A percentile compares a stretch with the other conserved stretches of the same genome.
phyloP scores from a whole-genome alignment of 2,329 filamentous ascomycete genomes.

The Knufia fluminis region DNA sequence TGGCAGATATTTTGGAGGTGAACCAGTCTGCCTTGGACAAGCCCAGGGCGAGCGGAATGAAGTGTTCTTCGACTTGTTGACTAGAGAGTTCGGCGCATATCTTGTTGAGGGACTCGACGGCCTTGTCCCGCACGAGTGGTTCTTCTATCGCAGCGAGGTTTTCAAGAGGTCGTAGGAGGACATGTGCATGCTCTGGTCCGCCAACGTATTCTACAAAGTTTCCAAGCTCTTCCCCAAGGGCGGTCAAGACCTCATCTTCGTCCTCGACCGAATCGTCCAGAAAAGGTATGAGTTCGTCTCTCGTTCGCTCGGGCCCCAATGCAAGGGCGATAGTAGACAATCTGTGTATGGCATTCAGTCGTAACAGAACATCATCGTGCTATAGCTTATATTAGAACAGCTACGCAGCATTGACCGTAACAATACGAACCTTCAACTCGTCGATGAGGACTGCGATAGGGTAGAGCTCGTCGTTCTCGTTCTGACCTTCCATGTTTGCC shows the following conservation, averaged over 20 bases:
- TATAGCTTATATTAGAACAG: constrained; percentile 35
- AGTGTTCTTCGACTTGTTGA: constrained; percentile 91
- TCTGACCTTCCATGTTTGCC: constrained; percentile 72
- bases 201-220: constrained; percentile 97
- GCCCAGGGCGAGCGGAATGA: constrained; percentile 89
- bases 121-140: constrained; percentile 95
- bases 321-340: constrained; percentile 97
- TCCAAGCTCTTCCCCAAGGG: constrained; percentile 91
- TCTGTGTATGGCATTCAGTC: constrained; percentile 95
- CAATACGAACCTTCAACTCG: constrained; percentile 78
- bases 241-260: constrained; percentile 95
- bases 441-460: constrained; percentile 99
- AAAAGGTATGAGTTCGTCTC: constrained; percentile 97
- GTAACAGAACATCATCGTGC: constrained; percentile 97
- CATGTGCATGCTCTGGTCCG: constrained; percentile 85
- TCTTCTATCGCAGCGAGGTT: constrained; percentile 98
- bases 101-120: constrained; percentile 98
- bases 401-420: constrained; percentile 11
- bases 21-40: constrained; percentile 99
- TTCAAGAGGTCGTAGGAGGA: constrained; percentile 92
- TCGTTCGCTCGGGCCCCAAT: constrained; percentile 87
- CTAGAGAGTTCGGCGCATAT: constrained; percentile 88
- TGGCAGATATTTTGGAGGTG: constrained; percentile 96
- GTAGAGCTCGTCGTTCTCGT: constrained; percentile 96
- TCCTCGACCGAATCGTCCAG: constrained; percentile 98